phyloP scores from a whole-genome alignment of 495 filamentous ascomycete species.

The Ascodesmis nigricans region DNA sequence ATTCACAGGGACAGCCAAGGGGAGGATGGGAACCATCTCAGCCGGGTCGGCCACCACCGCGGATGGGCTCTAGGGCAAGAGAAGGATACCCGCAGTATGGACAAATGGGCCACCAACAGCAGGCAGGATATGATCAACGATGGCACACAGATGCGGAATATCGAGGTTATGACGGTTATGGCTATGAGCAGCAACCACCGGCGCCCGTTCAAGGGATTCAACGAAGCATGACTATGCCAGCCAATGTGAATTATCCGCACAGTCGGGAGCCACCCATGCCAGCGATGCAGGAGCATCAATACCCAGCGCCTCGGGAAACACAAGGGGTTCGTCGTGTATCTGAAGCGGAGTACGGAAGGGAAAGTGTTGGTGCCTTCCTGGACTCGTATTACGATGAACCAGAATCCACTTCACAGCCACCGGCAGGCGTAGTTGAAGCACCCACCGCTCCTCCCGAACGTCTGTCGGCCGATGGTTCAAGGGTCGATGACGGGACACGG shows the following conservation, averaged over 20 bases:
- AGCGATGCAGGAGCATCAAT: constrained; percentile 4
- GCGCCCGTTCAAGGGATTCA: too few relatives aligned
- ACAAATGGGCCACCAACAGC: too few relatives aligned
- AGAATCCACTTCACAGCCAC: constrained; percentile 14
- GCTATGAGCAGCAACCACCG: too few relatives aligned
- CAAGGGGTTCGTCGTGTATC: background rate
- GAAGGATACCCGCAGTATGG: too few relatives aligned
- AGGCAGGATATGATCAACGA: too few relatives aligned
- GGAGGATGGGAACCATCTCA: too few relatives aligned
- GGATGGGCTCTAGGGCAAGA: too few relatives aligned
- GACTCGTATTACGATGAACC: constrained; percentile 18
- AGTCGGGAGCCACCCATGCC: constrained; percentile 18
- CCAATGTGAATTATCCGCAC: constrained; percentile 25
- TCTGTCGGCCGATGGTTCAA: background rate
- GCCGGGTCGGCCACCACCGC: too few relatives aligned
- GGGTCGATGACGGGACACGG: background rate
- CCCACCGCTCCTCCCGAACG: background rate
- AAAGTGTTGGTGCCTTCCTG: constrained; percentile 16
- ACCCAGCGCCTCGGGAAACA: background rate
- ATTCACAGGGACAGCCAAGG: too few relatives aligned
- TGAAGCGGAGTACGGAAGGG: constrained; percentile 6
- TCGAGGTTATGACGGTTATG: too few relatives aligned
- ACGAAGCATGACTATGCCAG: constrained; percentile 34
- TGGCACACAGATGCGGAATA: too few relatives aligned
- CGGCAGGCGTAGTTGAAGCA: constrained; percentile 22